Evolutionary conservation across 2,329 filamentous ascomycete species (phyloP).

Genomic region (Verticillium tricorpus): DNA sequence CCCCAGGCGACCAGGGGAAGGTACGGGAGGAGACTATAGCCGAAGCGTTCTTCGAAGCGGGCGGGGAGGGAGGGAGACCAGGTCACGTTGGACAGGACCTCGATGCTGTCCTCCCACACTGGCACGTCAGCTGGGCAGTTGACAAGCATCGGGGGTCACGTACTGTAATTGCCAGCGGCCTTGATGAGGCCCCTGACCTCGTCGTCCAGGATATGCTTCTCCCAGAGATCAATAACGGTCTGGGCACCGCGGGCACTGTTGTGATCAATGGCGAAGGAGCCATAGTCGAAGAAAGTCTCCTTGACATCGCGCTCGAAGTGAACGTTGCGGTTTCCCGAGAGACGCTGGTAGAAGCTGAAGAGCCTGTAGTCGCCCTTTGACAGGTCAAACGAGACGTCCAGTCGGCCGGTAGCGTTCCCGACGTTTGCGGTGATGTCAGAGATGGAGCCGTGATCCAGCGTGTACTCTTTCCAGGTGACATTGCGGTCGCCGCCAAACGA

Average conservation of each 20-base stretch:
- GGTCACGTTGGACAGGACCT: slow-evolving; percentile 24
- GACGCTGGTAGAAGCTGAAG: neutral
- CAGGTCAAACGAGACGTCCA: slow-evolving; percentile 6
- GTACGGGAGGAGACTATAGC: slow-evolving; percentile 26
- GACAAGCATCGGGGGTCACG: neutral
- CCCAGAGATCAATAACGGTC: slow-evolving; percentile 29
- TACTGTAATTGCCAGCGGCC: slow-evolving; percentile 26
- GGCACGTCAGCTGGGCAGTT: neutral
- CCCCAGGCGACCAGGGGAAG: slow-evolving; percentile 25
- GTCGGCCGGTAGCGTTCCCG: neutral
- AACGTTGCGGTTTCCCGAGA: neutral
- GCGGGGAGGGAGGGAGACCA: slow-evolving; percentile 29
- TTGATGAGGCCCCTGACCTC: slow-evolving; percentile 22
- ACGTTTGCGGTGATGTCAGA: neutral
- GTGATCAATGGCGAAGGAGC: slow-evolving; percentile 23
- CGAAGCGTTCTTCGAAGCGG: slow-evolving; percentile 22
- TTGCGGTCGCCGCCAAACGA: neutral
- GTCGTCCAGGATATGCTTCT: slow-evolving; percentile 28
- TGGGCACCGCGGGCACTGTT: slow-evolving; percentile 30
- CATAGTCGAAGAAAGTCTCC: slow-evolving; percentile 12
- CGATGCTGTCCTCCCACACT: slow-evolving; percentile 28
- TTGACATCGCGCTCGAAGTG: neutral
- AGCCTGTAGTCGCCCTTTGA: slow-evolving; percentile 6
- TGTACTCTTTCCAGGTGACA: neutral
- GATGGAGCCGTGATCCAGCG: neutral